Percentiles rank a stretch among this genome's conserved stretches.
Conservation (phyloP, 257 asterid species). For the Penstemon barbatus region DNA sequence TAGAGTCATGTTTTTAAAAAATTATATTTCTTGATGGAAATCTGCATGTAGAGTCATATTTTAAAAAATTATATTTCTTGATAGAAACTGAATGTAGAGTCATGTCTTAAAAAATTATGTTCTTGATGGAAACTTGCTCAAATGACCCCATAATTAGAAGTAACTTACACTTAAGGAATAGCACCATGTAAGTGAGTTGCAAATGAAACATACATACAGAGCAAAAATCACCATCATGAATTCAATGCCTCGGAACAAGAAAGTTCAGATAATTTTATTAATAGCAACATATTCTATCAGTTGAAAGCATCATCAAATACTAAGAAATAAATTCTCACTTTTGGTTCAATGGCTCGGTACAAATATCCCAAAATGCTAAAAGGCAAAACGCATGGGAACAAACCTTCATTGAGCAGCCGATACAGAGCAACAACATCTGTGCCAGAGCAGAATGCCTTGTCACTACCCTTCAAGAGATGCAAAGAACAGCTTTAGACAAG, state of each 20-base stretch:
- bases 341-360: neutral
- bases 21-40: neutral
- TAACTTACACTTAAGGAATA: neutral
- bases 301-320: conserved; percentile 7
- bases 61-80: neutral
- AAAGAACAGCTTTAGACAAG: conserved; percentile 29
- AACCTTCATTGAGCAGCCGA: conserved; percentile 77
- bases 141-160: neutral
- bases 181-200: neutral
- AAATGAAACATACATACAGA: neutral
- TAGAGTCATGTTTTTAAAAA: neutral
- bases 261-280: neutral
- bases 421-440: conserved; percentile 65
- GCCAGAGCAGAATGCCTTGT: conserved; percentile 85
- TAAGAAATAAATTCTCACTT: conserved; percentile 11
- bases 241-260: neutral
- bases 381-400: conserved; percentile 18
- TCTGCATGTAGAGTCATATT: neutral
- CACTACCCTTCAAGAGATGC: conserved; percentile 59
- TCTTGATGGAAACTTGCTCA: neutral
- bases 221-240: conserved; percentile 2
- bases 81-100: neutral
- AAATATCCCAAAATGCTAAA: conserved; percentile 18
- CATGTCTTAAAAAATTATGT: neutral
- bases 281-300: conserved; percentile 19